A percentile compares a stretch with the other conserved stretches of the same genome.
Conservation (phyloP, 139 green algal genomes). For the Coelastrella sp. region DNA sequence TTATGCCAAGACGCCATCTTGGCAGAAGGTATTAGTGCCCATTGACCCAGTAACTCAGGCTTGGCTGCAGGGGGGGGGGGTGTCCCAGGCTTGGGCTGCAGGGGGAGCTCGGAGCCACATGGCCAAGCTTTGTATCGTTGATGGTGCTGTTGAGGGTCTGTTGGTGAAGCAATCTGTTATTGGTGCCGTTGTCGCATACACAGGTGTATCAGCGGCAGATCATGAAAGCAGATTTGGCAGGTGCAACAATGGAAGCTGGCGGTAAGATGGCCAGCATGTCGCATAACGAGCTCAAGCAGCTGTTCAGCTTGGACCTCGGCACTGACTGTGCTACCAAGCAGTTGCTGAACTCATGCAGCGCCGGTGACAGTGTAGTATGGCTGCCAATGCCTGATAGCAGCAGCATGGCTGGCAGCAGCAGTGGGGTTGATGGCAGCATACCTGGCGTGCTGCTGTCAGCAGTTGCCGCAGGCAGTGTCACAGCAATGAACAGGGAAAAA, state of each 20-base stretch:
- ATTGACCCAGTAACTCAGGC: no score
- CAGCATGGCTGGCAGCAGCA: conserved; percentile 24
- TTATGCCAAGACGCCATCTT: no score
- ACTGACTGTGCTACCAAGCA: conserved; percentile 4
- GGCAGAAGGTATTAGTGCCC: no score
- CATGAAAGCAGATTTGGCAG: conserved; percentile 44
- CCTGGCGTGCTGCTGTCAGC: conserved; percentile 9
- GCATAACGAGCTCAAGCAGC: conserved; percentile 48
- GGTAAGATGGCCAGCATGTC: conserved; percentile 4
- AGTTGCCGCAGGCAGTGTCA: conserved; percentile 25
- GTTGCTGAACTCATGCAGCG: conserved; percentile 30
- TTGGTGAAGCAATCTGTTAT: background rate
- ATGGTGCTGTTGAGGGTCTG: background rate
- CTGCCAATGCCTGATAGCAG: background rate
- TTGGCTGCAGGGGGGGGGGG: no score
- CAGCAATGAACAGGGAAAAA: conserved; percentile 33
- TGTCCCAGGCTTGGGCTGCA: no score
- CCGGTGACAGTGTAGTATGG: conserved; percentile 12
- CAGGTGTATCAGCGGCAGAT: conserved; percentile 90
- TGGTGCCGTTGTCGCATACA: background rate
- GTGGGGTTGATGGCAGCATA: background rate
- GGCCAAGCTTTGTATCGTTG: background rate
- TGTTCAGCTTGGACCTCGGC: conserved; percentile 4
- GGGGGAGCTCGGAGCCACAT: no score
- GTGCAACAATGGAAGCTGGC: conserved; percentile 32